A percentile compares a stretch with the other conserved stretches of the same genome.
phyloP scores from a whole-genome alignment of 495 filamentous ascomycete species.

The Aspergillus homomorphus region DNA sequence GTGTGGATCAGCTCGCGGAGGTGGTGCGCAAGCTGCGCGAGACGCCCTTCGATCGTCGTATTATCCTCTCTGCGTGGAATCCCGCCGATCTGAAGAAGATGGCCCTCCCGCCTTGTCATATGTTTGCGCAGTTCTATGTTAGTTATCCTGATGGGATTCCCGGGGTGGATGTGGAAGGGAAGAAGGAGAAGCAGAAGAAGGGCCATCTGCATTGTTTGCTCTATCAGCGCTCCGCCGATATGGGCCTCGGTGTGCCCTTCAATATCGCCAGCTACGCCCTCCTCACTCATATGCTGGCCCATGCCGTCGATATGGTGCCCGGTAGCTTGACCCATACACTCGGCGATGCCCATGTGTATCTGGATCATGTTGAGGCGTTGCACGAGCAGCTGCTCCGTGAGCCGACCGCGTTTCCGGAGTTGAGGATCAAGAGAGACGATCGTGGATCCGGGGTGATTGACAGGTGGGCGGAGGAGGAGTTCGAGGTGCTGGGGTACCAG shows the following conservation, averaged over 20 bases:
- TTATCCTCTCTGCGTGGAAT: constrained; percentile 93
- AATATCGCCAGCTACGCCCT: constrained; percentile 95
- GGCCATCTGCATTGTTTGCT: constrained; percentile 79
- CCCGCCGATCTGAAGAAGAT: constrained; percentile 80
- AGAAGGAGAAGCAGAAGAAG: constrained; percentile 20
- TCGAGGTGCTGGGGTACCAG: constrained; percentile 82
- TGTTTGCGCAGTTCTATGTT: constrained; percentile 99
- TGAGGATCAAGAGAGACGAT: constrained; percentile 64
- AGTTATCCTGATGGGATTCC: constrained; percentile 58
- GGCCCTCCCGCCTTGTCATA: constrained; percentile 95
- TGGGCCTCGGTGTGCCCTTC: constrained; percentile 96
- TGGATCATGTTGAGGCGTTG: constrained; percentile 88
- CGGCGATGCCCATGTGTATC: constrained; percentile 94
- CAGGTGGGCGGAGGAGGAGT: constrained; percentile 84
- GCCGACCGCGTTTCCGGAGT: constrained; percentile 75
- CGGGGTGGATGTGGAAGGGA: background rate
- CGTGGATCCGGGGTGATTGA: constrained; percentile 62
- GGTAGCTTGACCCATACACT: constrained; percentile 87
- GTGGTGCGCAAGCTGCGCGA: constrained; percentile 77
- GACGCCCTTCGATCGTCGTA: constrained; percentile 81
- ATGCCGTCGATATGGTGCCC: constrained; percentile 75
- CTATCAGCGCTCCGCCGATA: constrained; percentile 94
- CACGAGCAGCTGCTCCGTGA: constrained; percentile 73
- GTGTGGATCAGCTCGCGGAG: constrained; percentile 86
- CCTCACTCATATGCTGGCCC: constrained; percentile 89